A percentile compares a stretch with the other conserved stretches of the same genome.
These are phyloP conservation scores for Triticum dicoccoides DNA, from an alignment of 176 grass and related monocot species.

Conservation along the genomic window DNA sequence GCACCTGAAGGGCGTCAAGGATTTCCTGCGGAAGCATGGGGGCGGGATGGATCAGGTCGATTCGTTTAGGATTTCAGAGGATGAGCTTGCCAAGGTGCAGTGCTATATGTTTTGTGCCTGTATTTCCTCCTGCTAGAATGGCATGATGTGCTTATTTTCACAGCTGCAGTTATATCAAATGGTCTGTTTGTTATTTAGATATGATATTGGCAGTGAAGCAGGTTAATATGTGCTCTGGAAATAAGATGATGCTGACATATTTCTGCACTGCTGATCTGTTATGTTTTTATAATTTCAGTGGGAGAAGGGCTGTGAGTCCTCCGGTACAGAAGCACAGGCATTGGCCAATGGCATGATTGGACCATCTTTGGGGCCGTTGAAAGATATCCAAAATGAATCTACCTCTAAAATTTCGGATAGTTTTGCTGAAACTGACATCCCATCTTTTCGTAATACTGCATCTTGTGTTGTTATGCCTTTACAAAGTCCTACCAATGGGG, in stretches of 20 bases:
- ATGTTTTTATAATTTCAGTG: constrained; percentile 61
- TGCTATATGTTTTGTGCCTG: background rate
- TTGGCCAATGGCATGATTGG: constrained; percentile 33
- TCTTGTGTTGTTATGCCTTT: constrained; percentile 95
- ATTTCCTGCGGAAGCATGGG: constrained; percentile 78
- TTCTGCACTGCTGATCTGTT: constrained; percentile 8
- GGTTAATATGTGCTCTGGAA: constrained; percentile 6
- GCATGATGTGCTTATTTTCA: background rate
- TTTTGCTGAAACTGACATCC: constrained; percentile 58
- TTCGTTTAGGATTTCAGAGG: constrained; percentile 70
- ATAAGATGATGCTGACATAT: background rate
- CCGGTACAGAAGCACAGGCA: constrained; percentile 19
- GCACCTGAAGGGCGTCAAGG: constrained; percentile 60
- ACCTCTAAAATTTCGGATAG: constrained; percentile 60
- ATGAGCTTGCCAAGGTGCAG: constrained; percentile 58
- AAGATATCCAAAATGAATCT: constrained; percentile 94
- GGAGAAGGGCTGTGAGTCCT: constrained; percentile 68
- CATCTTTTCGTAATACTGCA: constrained; percentile 61
- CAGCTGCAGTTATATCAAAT: background rate
- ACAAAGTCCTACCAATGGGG: constrained; percentile 91
- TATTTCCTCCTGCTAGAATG: background rate
- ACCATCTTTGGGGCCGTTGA: constrained; percentile 42
- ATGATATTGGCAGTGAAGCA: background rate
- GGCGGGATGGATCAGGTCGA: constrained; percentile 57
- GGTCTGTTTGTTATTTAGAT: background rate